Evolutionary conservation across 2,329 filamentous ascomycete species (phyloP).

Genomic region (Monilinia fructicola): DNA sequence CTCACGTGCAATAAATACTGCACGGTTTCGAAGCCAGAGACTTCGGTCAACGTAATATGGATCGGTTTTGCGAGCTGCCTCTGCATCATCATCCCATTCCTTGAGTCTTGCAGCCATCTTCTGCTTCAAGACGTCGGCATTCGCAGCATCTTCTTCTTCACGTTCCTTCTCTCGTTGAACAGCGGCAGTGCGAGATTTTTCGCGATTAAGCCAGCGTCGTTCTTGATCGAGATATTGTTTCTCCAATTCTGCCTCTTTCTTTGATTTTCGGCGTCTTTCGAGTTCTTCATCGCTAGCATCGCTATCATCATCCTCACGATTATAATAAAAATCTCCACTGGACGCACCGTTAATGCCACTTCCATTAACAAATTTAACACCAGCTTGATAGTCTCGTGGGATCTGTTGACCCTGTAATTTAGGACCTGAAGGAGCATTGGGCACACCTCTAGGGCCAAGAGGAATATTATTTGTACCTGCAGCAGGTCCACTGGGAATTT

Average conservation of each 20-base stretch:
- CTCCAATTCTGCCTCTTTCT: constrained; percentile 72
- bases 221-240: constrained; percentile 83
- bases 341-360: constrained; percentile 61
- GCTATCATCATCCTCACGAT: constrained; percentile 79
- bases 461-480: constrained; percentile 72
- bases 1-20: constrained; percentile 71
- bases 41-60: constrained; percentile 87
- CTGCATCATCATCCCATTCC: constrained; percentile 89
- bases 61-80: constrained; percentile 68
- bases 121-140: constrained; percentile 61
- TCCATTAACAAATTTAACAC: constrained; percentile 80
- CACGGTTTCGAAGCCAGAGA: constrained; percentile 80
- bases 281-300: constrained; percentile 86
- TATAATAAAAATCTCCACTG: constrained; percentile 49
- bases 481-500: constrained; percentile 57
- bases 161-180: constrained; percentile 81
- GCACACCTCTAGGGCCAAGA: constrained; percentile 68
- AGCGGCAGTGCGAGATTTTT: constrained; percentile 78
- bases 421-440: constrained; percentile 73
- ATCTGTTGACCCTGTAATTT: constrained; percentile 63
- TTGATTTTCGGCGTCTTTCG: constrained; percentile 67
- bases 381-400: constrained; percentile 71
- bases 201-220: constrained; percentile 85
- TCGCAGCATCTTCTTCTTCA: constrained; percentile 71
- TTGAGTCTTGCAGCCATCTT: constrained; percentile 69